A percentile compares a stretch with the other conserved stretches of the same genome.
phyloP scores from a whole-genome alignment of 129 eudicot genomes.

The Centrapalus pauciflorus region DNA sequence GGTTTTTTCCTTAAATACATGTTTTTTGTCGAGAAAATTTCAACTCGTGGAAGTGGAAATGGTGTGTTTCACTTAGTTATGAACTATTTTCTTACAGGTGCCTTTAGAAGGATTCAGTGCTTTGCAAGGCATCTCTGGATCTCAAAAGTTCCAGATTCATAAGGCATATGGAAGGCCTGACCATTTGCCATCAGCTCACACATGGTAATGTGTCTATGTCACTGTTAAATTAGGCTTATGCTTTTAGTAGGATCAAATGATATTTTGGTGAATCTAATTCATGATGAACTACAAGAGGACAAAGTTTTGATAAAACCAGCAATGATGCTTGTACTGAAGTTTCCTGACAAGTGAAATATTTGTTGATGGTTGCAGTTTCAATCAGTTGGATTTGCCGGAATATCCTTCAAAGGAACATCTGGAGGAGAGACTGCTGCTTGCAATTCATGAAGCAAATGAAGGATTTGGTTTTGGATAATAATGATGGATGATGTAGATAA shows the following conservation, averaged over 20 bases:
- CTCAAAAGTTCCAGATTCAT: conserved; percentile 97
- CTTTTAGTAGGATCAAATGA: neutral
- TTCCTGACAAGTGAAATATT: too few species aligned
- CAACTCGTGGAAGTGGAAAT: too few species aligned
- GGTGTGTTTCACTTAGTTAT: neutral
- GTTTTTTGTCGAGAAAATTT: neutral
- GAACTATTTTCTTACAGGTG: conserved; percentile 45
- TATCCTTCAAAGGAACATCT: conserved; percentile 86
- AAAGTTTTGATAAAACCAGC: too few species aligned
- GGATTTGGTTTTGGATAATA: conserved; percentile 94
- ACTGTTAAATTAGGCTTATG: neutral
- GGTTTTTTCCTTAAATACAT: neutral
- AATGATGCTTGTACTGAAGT: too few species aligned
- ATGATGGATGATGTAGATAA: neutral
- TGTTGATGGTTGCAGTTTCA: conserved; percentile 63
- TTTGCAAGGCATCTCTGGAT: conserved; percentile 94
- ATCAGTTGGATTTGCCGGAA: conserved; percentile 91
- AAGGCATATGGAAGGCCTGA: conserved; percentile 92
- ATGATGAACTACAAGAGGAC: neutral
- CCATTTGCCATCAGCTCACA: conserved; percentile 96
- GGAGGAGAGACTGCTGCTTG: conserved; percentile 86
- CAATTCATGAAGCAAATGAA: conserved; percentile 95
- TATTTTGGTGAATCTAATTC: neutral
- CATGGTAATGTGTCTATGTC: conserved; percentile 52
- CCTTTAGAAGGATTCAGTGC: conserved; percentile 99